These are phyloP conservation scores for Quercus berberidifolia DNA, from an alignment of 306 rosid genomes.

Conservation along the genomic window DNA sequence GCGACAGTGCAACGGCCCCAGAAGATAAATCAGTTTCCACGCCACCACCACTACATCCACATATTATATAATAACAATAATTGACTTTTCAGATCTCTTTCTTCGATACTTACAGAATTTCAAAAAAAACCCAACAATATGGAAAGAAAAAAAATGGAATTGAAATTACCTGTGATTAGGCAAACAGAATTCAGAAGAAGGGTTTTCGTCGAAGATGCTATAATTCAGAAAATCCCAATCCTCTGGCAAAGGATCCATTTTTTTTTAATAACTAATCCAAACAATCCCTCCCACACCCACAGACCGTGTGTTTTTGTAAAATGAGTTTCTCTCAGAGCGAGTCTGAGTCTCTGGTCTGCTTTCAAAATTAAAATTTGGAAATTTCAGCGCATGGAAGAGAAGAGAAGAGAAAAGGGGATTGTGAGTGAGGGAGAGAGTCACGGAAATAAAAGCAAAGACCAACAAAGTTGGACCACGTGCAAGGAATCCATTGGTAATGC, in stretches of 20 bases:
- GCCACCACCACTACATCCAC: conserved; percentile 31
- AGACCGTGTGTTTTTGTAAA: no score
- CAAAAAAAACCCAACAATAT: neutral
- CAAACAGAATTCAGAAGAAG: conserved; percentile 56
- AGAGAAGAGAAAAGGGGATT: neutral
- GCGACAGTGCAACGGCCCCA: neutral
- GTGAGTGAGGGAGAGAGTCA: neutral
- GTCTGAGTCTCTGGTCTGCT: no score
- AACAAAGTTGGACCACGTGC: conserved; percentile 20
- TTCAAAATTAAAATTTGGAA: neutral
- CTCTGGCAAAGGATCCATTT: conserved; percentile 57
- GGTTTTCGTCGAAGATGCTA: conserved; percentile 43
- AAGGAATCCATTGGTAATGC: neutral
- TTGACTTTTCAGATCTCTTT: neutral
- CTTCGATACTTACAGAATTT: neutral
- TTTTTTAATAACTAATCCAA: neutral
- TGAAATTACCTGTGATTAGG: conserved; percentile 33
- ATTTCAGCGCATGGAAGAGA: neutral
- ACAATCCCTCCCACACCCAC: no score
- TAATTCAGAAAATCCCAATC: conserved; percentile 66
- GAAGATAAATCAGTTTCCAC: conserved; percentile 41
- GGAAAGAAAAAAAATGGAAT: neutral
- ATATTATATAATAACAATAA: neutral
- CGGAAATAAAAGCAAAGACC: neutral
- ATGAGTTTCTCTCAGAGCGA: no score